These are phyloP conservation scores for Tagetes patula DNA, from an alignment of 129 eudicot genomes.

Conservation along the genomic window DNA sequence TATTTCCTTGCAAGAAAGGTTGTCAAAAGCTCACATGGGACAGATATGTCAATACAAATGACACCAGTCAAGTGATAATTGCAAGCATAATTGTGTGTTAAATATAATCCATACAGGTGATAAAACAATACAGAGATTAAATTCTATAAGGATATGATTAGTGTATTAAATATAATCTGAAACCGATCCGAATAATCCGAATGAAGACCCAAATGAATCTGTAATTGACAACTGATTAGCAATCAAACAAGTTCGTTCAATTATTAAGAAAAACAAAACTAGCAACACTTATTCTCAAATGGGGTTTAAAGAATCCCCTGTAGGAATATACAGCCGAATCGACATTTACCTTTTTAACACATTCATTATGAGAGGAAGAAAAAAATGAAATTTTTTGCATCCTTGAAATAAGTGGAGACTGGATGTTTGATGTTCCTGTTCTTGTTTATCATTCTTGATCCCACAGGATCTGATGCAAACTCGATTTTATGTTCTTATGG, in stretches of 20 bases:
- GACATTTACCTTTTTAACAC: conserved; percentile 10
- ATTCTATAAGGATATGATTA: too few relatives aligned
- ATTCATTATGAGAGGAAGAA: conserved; percentile 8
- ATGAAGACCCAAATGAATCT: too few relatives aligned
- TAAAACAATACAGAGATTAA: too few relatives aligned
- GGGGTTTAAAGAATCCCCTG: not conserved
- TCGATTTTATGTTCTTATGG: not conserved
- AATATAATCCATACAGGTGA: too few relatives aligned
- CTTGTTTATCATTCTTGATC: conserved; percentile 12
- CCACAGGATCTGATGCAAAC: conserved; percentile 13
- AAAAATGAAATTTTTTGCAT: conserved; percentile 24
- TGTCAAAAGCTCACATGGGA: conserved; percentile 7
- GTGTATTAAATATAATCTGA: too few relatives aligned
- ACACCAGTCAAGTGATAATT: not conserved
- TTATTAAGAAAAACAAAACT: not conserved
- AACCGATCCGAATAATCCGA: too few relatives aligned
- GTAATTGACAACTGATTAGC: not conserved
- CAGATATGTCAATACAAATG: not conserved
- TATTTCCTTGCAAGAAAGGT: not conserved
- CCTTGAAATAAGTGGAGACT: not conserved
- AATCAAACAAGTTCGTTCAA: not conserved
- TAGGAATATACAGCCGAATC: not conserved
- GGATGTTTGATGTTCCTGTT: conserved; percentile 20
- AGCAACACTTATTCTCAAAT: not conserved
- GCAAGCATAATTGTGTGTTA: not conserved